Conservation (phyloP, 805 yeast species). For the Lipomyces sp. region DNA sequence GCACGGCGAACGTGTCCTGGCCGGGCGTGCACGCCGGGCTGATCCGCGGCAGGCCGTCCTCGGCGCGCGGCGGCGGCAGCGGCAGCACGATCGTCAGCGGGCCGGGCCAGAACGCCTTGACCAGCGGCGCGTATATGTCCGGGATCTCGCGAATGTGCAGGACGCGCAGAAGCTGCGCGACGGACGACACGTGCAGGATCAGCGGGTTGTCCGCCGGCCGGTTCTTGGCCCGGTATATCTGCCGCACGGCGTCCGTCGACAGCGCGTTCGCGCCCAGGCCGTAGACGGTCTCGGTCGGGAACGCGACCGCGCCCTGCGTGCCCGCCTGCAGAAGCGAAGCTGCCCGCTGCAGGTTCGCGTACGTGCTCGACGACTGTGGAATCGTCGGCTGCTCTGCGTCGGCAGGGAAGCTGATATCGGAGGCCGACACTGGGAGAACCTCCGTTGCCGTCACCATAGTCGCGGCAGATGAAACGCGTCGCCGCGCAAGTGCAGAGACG, state of each 20-base stretch:
- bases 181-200: conserved; percentile 81
- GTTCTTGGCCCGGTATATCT: conserved; percentile 83
- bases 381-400: conserved; percentile 10
- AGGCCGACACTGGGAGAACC: conserved; percentile 10
- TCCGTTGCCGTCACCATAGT: not conserved
- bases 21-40: conserved; percentile 79
- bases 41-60: conserved; percentile 37
- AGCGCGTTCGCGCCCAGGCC: conserved; percentile 90
- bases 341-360: conserved; percentile 44
- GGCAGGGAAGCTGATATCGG: conserved; percentile 12
- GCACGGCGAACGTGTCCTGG: conserved; percentile 86
- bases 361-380: not conserved
- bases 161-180: conserved; percentile 52
- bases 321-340: conserved; percentile 51
- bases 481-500: too few relatives aligned
- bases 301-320: conserved; percentile 71
- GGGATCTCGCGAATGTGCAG: conserved; percentile 50
- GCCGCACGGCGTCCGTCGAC: conserved; percentile 64
- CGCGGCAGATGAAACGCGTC: too few relatives aligned
- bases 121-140: conserved; percentile 57
- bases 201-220: conserved; percentile 95
- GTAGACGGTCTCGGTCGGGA: conserved; percentile 96
- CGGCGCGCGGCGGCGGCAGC: conserved; percentile 41
- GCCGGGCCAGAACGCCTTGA: conserved; percentile 88
- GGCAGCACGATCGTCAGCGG: conserved; percentile 88